phyloP scores from a whole-genome alignment of 352 stramenopile species.

The Hyaloperonospora arabidopsidis region DNA sequence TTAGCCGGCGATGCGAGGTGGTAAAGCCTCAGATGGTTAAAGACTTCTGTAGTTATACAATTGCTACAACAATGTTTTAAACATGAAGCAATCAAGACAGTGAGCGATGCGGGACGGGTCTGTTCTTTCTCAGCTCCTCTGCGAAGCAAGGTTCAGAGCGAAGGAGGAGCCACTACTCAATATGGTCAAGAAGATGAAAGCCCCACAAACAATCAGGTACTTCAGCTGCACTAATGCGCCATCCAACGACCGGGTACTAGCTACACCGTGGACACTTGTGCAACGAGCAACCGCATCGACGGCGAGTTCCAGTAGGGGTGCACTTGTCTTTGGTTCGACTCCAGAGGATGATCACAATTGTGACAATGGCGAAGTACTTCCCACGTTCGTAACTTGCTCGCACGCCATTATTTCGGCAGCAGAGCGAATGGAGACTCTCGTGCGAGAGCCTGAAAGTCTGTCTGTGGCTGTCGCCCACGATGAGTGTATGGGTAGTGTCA shows the following conservation, averaged over 20 bases:
- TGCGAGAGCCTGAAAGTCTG: constrained; percentile 14
- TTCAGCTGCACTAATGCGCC: constrained; percentile 8
- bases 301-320: constrained; percentile 1
- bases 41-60: too few relatives aligned
- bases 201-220: constrained; percentile 15
- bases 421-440: constrained; percentile 21
- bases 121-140: too few relatives aligned
- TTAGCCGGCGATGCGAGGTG: too few relatives aligned
- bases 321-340: constrained; percentile 5
- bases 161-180: too few relatives aligned
- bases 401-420: constrained; percentile 18
- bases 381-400: constrained; percentile 21
- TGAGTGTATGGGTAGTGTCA: constrained; percentile 29
- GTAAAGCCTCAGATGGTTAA: too few relatives aligned
- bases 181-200: too few relatives aligned
- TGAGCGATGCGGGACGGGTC: too few relatives aligned
- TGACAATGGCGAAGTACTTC: background rate
- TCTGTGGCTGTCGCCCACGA: constrained; percentile 27
- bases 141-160: too few relatives aligned
- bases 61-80: too few relatives aligned
- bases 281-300: constrained; percentile 11
- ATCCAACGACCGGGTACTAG: constrained; percentile 1
- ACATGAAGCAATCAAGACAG: too few relatives aligned
- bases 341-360: constrained; percentile 6
- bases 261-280: constrained; percentile 2